A percentile compares a stretch with the other conserved stretches of the same genome.
Evolutionary conservation across 1,284 basidiomycete genomes (phyloP).

Genomic region (Ganoderma boninense): DNA sequence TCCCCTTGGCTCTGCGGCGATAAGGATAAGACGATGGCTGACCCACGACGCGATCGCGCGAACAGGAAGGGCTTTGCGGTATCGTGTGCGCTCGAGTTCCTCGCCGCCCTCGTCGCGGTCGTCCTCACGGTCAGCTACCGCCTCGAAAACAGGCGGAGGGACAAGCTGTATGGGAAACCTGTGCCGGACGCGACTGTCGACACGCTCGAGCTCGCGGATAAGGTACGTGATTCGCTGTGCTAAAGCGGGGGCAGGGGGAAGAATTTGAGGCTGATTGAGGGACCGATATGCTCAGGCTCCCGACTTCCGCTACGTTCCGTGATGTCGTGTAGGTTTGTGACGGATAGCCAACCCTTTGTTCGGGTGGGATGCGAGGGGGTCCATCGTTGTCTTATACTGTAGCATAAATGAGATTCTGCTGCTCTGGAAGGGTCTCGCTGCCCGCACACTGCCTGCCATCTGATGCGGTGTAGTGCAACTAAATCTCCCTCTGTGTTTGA

Average conservation of each 20-base stretch:
- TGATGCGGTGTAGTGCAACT: no score
- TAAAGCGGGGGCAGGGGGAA: no score
- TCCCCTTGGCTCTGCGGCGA: background rate
- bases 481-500: no score
- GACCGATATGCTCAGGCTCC: background rate
- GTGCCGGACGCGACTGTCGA: conserved; percentile 61
- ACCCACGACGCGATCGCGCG: background rate
- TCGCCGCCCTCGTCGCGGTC: conserved; percentile 61
- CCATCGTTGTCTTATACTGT: background rate
- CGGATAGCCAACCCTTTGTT: background rate
- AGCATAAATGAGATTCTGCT: background rate
- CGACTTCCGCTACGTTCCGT: conserved; percentile 11
- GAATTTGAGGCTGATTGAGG: background rate
- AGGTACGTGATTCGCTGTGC: conserved; percentile 48
- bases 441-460: no score
- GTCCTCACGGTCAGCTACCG: conserved; percentile 71
- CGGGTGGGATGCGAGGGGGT: background rate
- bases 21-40: no score
- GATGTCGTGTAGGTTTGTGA: background rate
- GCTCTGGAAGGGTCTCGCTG: no score
- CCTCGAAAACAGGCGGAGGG: conserved; percentile 64
- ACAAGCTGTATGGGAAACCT: conserved; percentile 63
- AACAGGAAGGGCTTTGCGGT: conserved; percentile 69
- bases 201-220: conserved; percentile 72
- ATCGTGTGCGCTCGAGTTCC: conserved; percentile 62